Conservation (phyloP, 176 grass and related monocot genomes). For the Thinopyrum elongatum region DNA sequence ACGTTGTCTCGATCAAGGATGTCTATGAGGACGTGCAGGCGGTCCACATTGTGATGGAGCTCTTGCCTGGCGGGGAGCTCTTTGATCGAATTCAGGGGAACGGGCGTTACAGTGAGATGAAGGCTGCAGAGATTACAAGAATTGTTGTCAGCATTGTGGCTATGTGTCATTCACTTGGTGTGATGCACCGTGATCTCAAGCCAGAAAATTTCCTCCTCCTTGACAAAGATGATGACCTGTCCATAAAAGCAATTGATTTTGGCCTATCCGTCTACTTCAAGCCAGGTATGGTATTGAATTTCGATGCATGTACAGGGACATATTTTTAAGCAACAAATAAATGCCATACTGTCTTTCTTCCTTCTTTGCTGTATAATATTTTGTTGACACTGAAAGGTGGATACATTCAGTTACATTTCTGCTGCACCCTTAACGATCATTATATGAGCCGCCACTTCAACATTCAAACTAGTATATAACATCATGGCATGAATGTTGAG, state of each 20-base stretch:
- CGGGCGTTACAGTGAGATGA: conserved; percentile 75
- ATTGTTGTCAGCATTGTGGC: conserved; percentile 85
- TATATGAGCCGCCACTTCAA: background rate
- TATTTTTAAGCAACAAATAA: background rate
- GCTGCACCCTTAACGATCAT: background rate
- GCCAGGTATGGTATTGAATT: conserved; percentile 48
- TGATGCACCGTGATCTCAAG: conserved; percentile 97
- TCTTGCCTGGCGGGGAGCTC: conserved; percentile 83
- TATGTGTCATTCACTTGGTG: conserved; percentile 89
- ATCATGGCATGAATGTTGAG: background rate
- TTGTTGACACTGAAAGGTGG: background rate
- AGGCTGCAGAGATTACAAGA: conserved; percentile 83
- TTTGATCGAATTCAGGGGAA: conserved; percentile 76
- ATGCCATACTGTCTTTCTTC: background rate
- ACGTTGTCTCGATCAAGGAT: conserved; percentile 90
- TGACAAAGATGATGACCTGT: conserved; percentile 75
- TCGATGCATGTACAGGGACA: background rate
- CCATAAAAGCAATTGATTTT: conserved; percentile 96
- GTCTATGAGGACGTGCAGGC: conserved; percentile 68
- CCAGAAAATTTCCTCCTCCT: conserved; percentile 90
- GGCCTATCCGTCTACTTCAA: conserved; percentile 93
- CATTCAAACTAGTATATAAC: background rate
- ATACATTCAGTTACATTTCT: background rate
- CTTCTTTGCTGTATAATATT: background rate
- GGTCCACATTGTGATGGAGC: conserved; percentile 95